Conservation (phyloP, 148 eudicot species). For the Arctostaphylos glauca region DNA sequence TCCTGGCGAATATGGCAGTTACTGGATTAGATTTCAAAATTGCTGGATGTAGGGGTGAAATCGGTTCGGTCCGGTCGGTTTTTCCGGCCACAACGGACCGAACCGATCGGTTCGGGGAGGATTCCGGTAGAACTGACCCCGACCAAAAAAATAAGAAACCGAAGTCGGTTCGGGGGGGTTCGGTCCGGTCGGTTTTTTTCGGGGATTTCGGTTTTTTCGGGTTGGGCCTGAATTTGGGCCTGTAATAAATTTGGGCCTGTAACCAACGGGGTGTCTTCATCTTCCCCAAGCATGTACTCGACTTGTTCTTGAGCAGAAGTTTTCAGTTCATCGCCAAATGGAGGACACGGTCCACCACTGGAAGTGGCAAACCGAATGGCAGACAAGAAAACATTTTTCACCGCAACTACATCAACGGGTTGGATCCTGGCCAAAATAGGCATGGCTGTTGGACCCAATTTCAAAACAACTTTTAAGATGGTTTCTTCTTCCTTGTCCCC, state of each 20-base stretch:
- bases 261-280: conserved; percentile 54
- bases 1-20: neutral
- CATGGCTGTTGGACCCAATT: conserved; percentile 58
- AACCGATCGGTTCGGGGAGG: no score
- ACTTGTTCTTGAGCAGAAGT: conserved; percentile 90
- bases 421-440: conserved; percentile 60
- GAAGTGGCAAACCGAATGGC: conserved; percentile 81
- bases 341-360: conserved; percentile 40
- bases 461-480: conserved; percentile 43
- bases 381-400: conserved; percentile 65
- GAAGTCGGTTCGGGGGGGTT: no score
- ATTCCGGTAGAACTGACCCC: no score
- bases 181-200: no score
- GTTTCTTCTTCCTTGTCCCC: conserved; percentile 72
- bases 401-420: conserved; percentile 44
- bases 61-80: no score
- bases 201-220: no score
- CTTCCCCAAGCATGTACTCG: conserved; percentile 85
- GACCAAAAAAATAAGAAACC: no score
- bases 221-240: no score
- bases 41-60: neutral
- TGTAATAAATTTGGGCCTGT: no score
- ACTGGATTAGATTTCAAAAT: neutral
- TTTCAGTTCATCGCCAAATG: conserved; percentile 68
- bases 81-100: no score